Base-by-base conservation (phyloP, 2,329 filamentous ascomycete genomes). In the Penicillium sclerotiorum region DNA sequence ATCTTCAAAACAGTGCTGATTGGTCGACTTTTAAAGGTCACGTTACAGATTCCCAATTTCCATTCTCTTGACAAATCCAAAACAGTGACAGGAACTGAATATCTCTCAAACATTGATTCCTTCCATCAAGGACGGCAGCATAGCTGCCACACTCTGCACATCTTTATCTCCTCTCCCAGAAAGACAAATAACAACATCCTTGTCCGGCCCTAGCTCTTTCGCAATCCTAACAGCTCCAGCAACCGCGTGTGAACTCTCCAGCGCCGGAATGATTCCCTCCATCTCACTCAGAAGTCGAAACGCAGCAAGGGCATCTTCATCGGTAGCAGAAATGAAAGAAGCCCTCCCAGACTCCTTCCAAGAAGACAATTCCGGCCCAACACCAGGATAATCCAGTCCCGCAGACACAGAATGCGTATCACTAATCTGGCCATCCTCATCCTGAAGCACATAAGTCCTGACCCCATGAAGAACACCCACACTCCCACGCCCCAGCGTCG, bases 381-480 rank as follows among this genome's bases (percentile, higher is more conserved):
- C 93, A 62, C 92, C 93, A 0, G 94, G 93, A 68, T 97, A 97
- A 74, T 96, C 92, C 12, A 99, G 82, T 45, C 93, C 93, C 2
- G 93, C 92, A 6, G 92, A 96, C 36, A 97, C 85, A 13, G 91
- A 96, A 75, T 97, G 91, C 2, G 93, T 96, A 59, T 96, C 88
- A 48, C 80, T 80, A 64, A 96, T 95, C 73, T 97, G 93, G 2
- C 93, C 93, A 69, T 96, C 82, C 64, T 86, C 79, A 73, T 95
- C 86, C 74, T 97, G 93, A 12, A 97, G 82, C 13, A 97, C 85
- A 68, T 96, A 96, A 0, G 93, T 97, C 56, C 90, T 84, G 12
- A 96, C 92, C 48, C 93, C 94, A 74, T 96, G 93, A 25, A 97
- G 79, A n/a, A 97, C 92, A 55, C 94, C 94, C 73, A 93, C 91